A percentile compares a stretch with the other conserved stretches of the same genome.
phyloP scores from a whole-genome alignment of 345 rosid genomes.

The Excoecaria agallocha region DNA sequence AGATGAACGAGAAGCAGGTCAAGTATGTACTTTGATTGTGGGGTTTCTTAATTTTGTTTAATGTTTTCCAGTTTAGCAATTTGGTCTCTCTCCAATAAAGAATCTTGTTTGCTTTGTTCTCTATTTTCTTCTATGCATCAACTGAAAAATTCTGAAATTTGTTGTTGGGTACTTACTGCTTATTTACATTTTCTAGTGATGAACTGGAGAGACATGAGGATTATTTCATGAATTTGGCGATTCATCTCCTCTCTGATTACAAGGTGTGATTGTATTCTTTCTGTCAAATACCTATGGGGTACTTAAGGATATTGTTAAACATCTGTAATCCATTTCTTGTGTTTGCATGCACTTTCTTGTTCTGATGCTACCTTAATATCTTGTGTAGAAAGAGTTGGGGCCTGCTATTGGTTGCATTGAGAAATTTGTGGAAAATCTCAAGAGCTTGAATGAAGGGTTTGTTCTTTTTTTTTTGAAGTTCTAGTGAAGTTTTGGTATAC shows the following conservation, averaged over 20 bases:
- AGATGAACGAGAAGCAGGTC: slow-evolving; percentile 69
- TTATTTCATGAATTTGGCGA: slow-evolving; percentile 64
- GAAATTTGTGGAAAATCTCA: slow-evolving; percentile 85
- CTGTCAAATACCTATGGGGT: background rate
- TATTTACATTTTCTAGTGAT: slow-evolving; percentile 49
- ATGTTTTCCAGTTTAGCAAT: background rate
- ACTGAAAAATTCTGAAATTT: background rate
- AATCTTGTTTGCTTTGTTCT: background rate
- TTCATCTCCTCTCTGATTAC: slow-evolving; percentile 63
- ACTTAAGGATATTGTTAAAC: background rate
- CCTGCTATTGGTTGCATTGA: slow-evolving; percentile 67
- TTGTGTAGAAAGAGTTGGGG: slow-evolving; percentile 70
- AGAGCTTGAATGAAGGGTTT: slow-evolving; percentile 64
- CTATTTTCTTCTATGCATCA: background rate
- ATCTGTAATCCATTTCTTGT: background rate
- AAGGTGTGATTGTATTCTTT: slow-evolving; percentile 43
- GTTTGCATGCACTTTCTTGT: background rate
- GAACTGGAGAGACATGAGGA: slow-evolving; percentile 84
- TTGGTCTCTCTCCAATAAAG: background rate
- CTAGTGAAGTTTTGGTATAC: slow-evolving; percentile 5
- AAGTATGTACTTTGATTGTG: slow-evolving; percentile 48
- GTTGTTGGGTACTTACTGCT: slow-evolving; percentile 24
- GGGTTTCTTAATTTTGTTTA: background rate
- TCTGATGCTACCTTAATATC: slow-evolving; percentile 6
- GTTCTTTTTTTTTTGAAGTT: slow-evolving; percentile 17